phyloP scores from a whole-genome alignment of 2,329 filamentous ascomycete species.

The Hymenoscyphus albidus region DNA sequence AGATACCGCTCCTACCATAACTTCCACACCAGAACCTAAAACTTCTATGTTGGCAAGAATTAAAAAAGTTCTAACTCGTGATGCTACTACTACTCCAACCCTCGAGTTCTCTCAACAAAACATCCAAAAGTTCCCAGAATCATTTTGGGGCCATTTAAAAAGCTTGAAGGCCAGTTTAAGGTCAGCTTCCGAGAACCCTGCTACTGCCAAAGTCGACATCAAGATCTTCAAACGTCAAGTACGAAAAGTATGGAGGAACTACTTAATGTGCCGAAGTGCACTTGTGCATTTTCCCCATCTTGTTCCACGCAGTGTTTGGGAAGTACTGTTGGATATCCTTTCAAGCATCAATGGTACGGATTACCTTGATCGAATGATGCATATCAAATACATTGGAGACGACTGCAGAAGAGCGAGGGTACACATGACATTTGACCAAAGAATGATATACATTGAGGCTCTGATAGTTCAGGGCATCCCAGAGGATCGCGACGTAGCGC shows the following conservation, averaged over 20 bases:
- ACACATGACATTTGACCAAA: constrained; percentile 52
- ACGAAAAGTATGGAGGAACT: constrained; percentile 45
- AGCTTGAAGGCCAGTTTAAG: background rate
- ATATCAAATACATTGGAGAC: constrained; percentile 58
- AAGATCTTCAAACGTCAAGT: constrained; percentile 18
- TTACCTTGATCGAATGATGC: constrained; percentile 54
- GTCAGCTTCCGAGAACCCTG: background rate
- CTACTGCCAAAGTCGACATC: background rate
- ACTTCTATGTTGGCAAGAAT: background rate
- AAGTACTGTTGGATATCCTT: constrained; percentile 61
- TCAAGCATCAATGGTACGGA: constrained; percentile 43
- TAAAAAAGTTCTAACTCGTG: constrained; percentile 21
- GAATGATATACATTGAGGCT: constrained; percentile 65
- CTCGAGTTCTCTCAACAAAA: background rate
- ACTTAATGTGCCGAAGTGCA: constrained; percentile 45
- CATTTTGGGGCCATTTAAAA: background rate
- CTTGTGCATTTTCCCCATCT: constrained; percentile 46
- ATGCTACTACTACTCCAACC: background rate
- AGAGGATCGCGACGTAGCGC: constrained; percentile 42
- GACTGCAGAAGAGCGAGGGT: constrained; percentile 62
- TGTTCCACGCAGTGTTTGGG: constrained; percentile 59
- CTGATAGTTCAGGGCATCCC: constrained; percentile 57
- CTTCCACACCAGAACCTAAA: background rate
- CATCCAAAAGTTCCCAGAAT: constrained; percentile 27
- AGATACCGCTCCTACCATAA: constrained; percentile 2